phyloP scores from a whole-genome alignment of 108 stramenopile species.

The Pseudonitzschia delicatissima region DNA sequence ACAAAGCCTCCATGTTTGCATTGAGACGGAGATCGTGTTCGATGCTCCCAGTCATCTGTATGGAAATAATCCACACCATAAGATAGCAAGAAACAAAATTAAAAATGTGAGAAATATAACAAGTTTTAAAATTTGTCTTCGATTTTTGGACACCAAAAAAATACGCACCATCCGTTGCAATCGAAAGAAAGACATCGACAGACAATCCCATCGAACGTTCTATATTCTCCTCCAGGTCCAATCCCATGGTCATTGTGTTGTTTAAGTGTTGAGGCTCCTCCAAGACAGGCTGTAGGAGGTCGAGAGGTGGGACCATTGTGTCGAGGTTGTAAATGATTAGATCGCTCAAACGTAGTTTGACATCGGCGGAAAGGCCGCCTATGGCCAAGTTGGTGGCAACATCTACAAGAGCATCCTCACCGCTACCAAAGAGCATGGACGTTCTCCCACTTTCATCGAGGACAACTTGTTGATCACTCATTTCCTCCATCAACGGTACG shows the following conservation, averaged over 20 bases:
- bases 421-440: background rate
- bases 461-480: background rate
- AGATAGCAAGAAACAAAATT: conserved; percentile 15
- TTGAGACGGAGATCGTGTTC: conserved; percentile 12
- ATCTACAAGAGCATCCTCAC: conserved; percentile 8
- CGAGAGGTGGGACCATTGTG: conserved; percentile 47
- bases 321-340: conserved; percentile 53
- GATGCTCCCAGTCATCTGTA: conserved; percentile 27
- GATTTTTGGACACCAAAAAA: background rate
- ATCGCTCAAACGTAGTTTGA: conserved; percentile 44
- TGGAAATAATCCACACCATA: too few species aligned
- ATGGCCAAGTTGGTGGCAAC: conserved; percentile 38
- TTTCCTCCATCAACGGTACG: conserved; percentile 32
- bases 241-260: conserved; percentile 53
- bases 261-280: conserved; percentile 39
- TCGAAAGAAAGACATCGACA: conserved; percentile 32
- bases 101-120: too few species aligned
- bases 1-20: conserved; percentile 7
- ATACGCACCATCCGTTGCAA: conserved; percentile 45
- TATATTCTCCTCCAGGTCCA: conserved; percentile 29
- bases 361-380: conserved; percentile 56
- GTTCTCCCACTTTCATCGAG: background rate
- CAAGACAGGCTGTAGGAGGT: conserved; percentile 43
- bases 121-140: too few species aligned
- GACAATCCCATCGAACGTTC: conserved; percentile 30